These are phyloP conservation scores for Penicillium atrosanguineum DNA, from an alignment of 495 filamentous ascomycete genomes.

Conservation along the genomic window DNA sequence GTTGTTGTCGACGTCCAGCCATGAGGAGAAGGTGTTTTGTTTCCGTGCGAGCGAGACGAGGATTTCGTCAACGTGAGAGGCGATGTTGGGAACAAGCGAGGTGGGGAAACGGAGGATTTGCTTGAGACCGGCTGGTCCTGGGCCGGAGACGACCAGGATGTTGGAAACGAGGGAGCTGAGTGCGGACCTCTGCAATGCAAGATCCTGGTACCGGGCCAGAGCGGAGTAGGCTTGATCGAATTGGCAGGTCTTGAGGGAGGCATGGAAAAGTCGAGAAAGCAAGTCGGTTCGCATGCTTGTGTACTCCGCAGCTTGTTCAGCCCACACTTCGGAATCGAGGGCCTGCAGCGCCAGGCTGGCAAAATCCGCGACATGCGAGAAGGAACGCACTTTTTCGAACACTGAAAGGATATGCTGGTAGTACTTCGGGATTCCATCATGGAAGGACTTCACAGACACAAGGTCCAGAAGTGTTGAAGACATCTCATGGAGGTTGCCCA, in stretches of 20 bases:
- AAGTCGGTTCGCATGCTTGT: slow-evolving; percentile 56
- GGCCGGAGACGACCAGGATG: slow-evolving; percentile 66
- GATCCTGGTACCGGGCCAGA: slow-evolving; percentile 66
- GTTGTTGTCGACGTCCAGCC: slow-evolving; percentile 32
- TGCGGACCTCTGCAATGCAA: slow-evolving; percentile 59
- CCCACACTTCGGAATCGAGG: slow-evolving; percentile 38
- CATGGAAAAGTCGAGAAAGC: slow-evolving; percentile 77
- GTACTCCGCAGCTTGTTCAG: slow-evolving; percentile 42
- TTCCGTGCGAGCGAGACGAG: slow-evolving; percentile 54
- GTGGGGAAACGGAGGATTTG: slow-evolving; percentile 70
- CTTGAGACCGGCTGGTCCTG: slow-evolving; percentile 43
- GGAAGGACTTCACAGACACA: slow-evolving; percentile 69
- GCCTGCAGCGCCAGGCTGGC: slow-evolving; percentile 75
- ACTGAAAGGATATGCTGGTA: slow-evolving; percentile 81
- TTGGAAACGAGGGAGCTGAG: slow-evolving; percentile 67
- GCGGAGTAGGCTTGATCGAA: slow-evolving; percentile 83
- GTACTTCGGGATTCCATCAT: slow-evolving; percentile 75
- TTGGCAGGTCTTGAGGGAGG: slow-evolving; percentile 69
- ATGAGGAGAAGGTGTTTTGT: slow-evolving; percentile 35
- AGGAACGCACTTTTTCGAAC: slow-evolving; percentile 72
- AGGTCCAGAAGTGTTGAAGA: slow-evolving; percentile 64
- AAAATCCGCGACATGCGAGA: slow-evolving; percentile 81
- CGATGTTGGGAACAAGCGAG: slow-evolving; percentile 64
- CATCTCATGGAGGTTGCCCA: slow-evolving; percentile 48
- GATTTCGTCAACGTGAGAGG: slow-evolving; percentile 72